These are phyloP conservation scores for Neonectria hederae DNA, from an alignment of 2,329 filamentous ascomycete genomes.

Conservation along the genomic window DNA sequence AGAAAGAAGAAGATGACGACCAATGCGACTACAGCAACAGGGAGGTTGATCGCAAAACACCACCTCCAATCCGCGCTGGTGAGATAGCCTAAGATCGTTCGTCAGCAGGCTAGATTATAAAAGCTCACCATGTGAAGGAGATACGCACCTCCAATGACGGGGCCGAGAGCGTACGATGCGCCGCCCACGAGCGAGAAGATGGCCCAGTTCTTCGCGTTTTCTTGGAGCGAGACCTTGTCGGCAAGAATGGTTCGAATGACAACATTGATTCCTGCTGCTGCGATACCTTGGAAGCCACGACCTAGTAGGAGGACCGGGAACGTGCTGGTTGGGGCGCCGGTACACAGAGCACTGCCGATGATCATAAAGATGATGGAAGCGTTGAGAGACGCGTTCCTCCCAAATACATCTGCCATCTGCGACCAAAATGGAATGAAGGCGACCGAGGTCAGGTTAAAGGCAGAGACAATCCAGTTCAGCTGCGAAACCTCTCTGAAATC, in stretches of 20 bases:
- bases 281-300: conserved; percentile 69
- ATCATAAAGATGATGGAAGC: conserved; percentile 65
- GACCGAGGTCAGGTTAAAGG: conserved; percentile 73
- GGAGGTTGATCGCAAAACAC: conserved; percentile 73
- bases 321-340: conserved; percentile 60
- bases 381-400: conserved; percentile 68
- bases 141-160: conserved; percentile 63
- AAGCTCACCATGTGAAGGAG: background rate
- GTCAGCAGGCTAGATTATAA: conserved; percentile 6
- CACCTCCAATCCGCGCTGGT: conserved; percentile 69
- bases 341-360: conserved; percentile 69
- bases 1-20: conserved; percentile 65
- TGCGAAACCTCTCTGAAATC: conserved; percentile 69
- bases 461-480: conserved; percentile 75
- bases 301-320: conserved; percentile 71
- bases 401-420: conserved; percentile 72
- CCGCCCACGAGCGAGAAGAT: conserved; percentile 69
- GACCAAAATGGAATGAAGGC: conserved; percentile 74
- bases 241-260: conserved; percentile 70
- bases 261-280: conserved; percentile 69
- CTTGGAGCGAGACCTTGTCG: conserved; percentile 68
- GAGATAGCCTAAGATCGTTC: conserved; percentile 52
- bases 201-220: conserved; percentile 70
- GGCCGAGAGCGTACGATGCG: conserved; percentile 68
- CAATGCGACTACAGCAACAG: conserved; percentile 61